Evolutionary conservation across 2,329 filamentous ascomycete genomes (phyloP).

Genomic region (Penicillium nordicum): DNA sequence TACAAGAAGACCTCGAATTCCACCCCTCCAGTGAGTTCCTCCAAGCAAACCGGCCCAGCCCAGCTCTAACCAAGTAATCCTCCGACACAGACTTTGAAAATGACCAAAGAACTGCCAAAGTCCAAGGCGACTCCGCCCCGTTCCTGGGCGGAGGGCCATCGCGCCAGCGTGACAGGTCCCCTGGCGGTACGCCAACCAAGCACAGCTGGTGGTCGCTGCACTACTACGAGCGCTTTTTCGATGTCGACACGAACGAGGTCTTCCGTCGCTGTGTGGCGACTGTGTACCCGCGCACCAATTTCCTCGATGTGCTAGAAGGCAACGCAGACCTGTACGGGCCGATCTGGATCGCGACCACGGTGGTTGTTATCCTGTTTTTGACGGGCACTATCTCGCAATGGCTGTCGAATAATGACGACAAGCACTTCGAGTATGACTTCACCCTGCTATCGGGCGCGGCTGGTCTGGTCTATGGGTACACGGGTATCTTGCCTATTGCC

Average conservation of each 20-base stretch:
- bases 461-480: constrained; percentile 94
- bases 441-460: constrained; percentile 82
- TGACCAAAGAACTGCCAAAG: constrained; percentile 50
- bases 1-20: constrained; percentile 98
- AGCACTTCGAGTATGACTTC: constrained; percentile 88
- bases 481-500: constrained; percentile 74
- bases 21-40: constrained; percentile 71
- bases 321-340: constrained; percentile 96
- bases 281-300: constrained; percentile 88
- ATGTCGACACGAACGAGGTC: constrained; percentile 91
- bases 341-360: constrained; percentile 98
- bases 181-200: constrained; percentile 58
- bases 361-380: constrained; percentile 90
- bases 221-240: constrained; percentile 98
- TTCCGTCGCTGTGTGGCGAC: constrained; percentile 81
- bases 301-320: constrained; percentile 93
- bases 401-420: constrained; percentile 62
- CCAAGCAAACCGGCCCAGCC: neutral
- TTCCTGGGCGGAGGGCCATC: constrained; percentile 47
- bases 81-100: constrained; percentile 63
- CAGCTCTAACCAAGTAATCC: neutral
- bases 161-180: constrained; percentile 37
- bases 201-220: constrained; percentile 86
- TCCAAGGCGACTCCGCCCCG: constrained; percentile 48
- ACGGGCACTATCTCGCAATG: constrained; percentile 95